phyloP scores from a whole-genome alignment of 371 early-diverging fungal species.

The Actinomortierella wolfii region DNA sequence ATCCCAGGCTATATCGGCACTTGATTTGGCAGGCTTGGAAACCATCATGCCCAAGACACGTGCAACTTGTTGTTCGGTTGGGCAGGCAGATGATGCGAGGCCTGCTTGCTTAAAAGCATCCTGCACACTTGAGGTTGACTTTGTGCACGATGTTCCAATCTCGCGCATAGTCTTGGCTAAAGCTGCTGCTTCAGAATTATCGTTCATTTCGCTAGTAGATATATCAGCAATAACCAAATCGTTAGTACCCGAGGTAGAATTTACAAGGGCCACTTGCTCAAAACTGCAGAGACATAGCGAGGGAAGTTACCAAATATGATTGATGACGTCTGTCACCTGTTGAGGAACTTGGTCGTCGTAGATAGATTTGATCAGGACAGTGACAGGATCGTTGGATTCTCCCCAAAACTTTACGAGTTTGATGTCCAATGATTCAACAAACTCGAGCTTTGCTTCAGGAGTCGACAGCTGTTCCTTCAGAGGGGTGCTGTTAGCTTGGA shows the following conservation, averaged over 20 bases:
- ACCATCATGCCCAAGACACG: slow-evolving; percentile 77
- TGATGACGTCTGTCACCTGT: slow-evolving; percentile 16
- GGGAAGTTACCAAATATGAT: slow-evolving; percentile 33
- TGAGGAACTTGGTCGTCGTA: slow-evolving; percentile 39
- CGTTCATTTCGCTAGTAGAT: slow-evolving; percentile 35
- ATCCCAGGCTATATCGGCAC: slow-evolving; percentile 68
- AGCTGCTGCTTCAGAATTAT: slow-evolving; percentile 27
- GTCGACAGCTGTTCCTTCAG: slow-evolving; percentile 39
- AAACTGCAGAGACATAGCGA: neutral
- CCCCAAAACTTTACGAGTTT: slow-evolving; percentile 32
- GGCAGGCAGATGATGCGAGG: slow-evolving; percentile 38
- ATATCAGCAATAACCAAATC: too few relatives aligned
- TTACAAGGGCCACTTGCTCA: too few relatives aligned
- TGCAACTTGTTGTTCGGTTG: slow-evolving; percentile 71
- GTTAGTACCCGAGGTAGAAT: too few relatives aligned
- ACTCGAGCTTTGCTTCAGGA: slow-evolving; percentile 24
- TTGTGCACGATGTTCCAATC: slow-evolving; percentile 63
- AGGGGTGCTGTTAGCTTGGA: slow-evolving; percentile 18
- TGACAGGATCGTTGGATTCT: slow-evolving; percentile 36
- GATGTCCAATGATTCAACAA: slow-evolving; percentile 36
- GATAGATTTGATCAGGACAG: slow-evolving; percentile 23
- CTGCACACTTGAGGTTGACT: slow-evolving; percentile 50
- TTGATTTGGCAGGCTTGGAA: slow-evolving; percentile 59
- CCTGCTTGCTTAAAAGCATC: slow-evolving; percentile 54
- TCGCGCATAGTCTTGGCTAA: slow-evolving; percentile 58